These are phyloP conservation scores for Fusarium penzigii DNA, from an alignment of 2,329 filamentous ascomycete species.

Conservation along the genomic window DNA sequence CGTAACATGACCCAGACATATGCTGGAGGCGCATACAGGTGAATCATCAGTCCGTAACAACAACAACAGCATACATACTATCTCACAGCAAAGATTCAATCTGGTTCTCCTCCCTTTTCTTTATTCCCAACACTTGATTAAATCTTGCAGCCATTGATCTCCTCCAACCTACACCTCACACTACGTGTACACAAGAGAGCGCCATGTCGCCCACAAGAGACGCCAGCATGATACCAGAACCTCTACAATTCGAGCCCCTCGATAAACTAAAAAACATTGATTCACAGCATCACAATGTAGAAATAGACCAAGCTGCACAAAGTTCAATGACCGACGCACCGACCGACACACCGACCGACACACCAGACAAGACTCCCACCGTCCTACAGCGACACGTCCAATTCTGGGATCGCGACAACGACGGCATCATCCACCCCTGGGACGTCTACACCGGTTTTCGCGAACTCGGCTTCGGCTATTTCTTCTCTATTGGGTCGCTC, in stretches of 20 bases:
- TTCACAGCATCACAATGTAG: background rate
- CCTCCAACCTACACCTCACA: no score
- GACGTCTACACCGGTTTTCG: constrained; percentile 44
- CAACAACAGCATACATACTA: background rate
- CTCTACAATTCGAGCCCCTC: background rate
- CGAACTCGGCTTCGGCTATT: constrained; percentile 40
- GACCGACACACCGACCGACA: background rate
- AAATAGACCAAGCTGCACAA: background rate
- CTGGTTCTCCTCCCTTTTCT: no score
- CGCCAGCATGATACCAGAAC: background rate
- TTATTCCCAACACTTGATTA: no score
- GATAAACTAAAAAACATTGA: background rate
- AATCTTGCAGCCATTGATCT: no score
- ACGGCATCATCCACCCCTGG: constrained; percentile 40
- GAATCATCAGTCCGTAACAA: background rate
- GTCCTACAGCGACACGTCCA: constrained; percentile 41
- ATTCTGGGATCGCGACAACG: constrained; percentile 44
- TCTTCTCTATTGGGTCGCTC: constrained; percentile 41
- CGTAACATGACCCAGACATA: background rate
- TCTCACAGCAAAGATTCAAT: no score
- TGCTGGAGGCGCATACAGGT: background rate
- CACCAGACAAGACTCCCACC: background rate
- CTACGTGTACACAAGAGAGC: background rate
- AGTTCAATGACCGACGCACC: background rate
- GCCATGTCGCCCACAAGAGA: background rate